Conservation (phyloP, 768 basidiomycete genomes). For the Termitomyces sp. region DNA sequence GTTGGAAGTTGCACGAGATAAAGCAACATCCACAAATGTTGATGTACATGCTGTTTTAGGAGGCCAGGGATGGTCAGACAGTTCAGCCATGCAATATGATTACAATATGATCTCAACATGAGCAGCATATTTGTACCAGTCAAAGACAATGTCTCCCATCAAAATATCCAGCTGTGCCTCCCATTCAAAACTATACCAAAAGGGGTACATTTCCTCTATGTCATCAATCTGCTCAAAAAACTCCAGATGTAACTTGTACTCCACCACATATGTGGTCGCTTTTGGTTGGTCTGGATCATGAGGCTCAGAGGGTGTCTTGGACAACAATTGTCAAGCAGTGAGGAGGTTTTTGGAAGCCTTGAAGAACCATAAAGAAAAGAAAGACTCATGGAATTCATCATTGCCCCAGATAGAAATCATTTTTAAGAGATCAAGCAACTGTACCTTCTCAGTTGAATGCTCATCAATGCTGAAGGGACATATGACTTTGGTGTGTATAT, state of each 20-base stretch:
- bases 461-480: too few relatives aligned
- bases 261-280: background rate
- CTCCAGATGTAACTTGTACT: background rate
- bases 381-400: background rate
- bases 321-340: background rate
- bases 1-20: background rate
- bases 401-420: background rate
- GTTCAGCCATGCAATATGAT: too few relatives aligned
- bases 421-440: background rate
- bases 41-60: background rate
- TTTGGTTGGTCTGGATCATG: background rate
- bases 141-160: background rate
- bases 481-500: too few relatives aligned
- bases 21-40: background rate
- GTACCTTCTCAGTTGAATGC: too few relatives aligned
- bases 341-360: slow-evolving; percentile 5
- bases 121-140: background rate
- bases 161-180: slow-evolving; percentile 6
- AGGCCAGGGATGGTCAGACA: too few relatives aligned
- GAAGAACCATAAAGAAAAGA: background rate
- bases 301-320: too few relatives aligned
- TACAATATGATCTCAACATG: background rate
- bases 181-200: slow-evolving; percentile 11
- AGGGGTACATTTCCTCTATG: slow-evolving; percentile 4
- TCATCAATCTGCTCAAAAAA: slow-evolving; percentile 8